A percentile compares a stretch with the other conserved stretches of the same genome.
These are phyloP conservation scores for Cladophialophora psammophila DNA, from an alignment of 2,329 filamentous ascomycete species.

Conservation along the genomic window DNA sequence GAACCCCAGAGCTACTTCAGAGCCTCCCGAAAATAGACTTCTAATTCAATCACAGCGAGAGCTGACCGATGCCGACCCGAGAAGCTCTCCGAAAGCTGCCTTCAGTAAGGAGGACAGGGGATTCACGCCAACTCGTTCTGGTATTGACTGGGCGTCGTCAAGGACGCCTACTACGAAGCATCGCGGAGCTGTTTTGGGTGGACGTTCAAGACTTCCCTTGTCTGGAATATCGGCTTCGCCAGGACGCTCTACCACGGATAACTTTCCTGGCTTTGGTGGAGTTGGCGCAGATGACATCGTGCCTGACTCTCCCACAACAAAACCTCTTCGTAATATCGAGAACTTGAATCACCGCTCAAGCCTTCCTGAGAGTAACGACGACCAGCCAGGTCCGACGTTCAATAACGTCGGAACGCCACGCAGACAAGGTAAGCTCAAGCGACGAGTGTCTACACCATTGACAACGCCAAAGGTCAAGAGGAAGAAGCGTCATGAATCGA, in stretches of 20 bases:
- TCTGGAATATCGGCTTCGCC: neutral
- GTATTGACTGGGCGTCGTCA: neutral
- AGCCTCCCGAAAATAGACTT: slow-evolving; percentile 13
- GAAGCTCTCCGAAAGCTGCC: neutral
- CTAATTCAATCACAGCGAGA: neutral
- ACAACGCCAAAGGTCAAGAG: slow-evolving; percentile 8
- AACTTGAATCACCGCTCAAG: neutral
- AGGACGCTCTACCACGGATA: neutral
- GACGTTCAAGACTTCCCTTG: neutral
- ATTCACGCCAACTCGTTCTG: neutral
- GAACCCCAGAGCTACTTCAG: slow-evolving; percentile 4
- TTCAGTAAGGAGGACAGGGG: neutral
- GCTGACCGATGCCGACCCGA: neutral
- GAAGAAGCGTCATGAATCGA: slow-evolving; percentile 24
- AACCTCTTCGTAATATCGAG: neutral
- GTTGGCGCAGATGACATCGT: neutral
- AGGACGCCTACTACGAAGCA: neutral
- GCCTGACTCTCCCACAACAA: neutral
- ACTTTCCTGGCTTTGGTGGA: neutral
- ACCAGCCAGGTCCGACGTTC: neutral
- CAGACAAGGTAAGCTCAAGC: slow-evolving; percentile 17
- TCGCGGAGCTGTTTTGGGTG: neutral
- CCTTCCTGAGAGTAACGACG: neutral
- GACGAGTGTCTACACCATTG: slow-evolving; percentile 12
- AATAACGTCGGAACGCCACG: neutral